These are phyloP conservation scores for Bipolaris bicolor DNA, from an alignment of 2,329 filamentous ascomycete genomes.

Conservation along the genomic window DNA sequence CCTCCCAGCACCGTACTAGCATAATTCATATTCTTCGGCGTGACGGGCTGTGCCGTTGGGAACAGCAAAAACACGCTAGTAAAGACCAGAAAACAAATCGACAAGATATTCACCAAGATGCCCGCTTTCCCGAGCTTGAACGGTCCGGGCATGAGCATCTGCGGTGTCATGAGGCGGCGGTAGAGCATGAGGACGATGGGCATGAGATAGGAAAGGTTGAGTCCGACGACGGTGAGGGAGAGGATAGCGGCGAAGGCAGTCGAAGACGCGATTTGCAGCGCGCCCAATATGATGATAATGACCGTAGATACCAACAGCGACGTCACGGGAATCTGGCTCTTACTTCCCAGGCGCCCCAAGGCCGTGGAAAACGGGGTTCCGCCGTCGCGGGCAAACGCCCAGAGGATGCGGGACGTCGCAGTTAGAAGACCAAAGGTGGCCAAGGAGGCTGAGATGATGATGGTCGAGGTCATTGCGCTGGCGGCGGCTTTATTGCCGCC, in stretches of 20 bases:
- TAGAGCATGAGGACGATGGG: constrained; percentile 21
- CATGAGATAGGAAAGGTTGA: constrained; percentile 29
- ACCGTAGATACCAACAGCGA: constrained; percentile 18
- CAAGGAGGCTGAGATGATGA: constrained; percentile 28
- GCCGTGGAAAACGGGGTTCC: constrained; percentile 43
- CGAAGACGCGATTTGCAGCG: constrained; percentile 27
- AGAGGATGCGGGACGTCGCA: constrained; percentile 34
- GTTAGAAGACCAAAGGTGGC: constrained; percentile 17
- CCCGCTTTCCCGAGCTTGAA: constrained; percentile 24
- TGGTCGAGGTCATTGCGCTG: constrained; percentile 24
- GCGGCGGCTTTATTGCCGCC: constrained; percentile 6
- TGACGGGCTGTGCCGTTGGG: constrained; percentile 25
- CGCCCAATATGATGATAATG: constrained; percentile 16
- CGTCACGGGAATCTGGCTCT: constrained; percentile 26
- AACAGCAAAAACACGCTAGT: constrained; percentile 32
- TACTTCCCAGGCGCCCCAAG: constrained; percentile 19
- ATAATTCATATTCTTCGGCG: constrained; percentile 29
- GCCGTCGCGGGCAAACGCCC: constrained; percentile 30
- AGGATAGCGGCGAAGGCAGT: constrained; percentile 30
- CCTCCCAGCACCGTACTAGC: constrained; percentile 10
- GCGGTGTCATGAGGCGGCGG: constrained; percentile 15
- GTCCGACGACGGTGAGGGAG: constrained; percentile 23
- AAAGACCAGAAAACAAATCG: constrained; percentile 21
- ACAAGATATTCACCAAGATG: constrained; percentile 18
- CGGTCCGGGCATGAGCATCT: constrained; percentile 5